These are phyloP conservation scores for Podila horticola DNA, from an alignment of 192 early-diverging fungal species.

Conservation along the genomic window DNA sequence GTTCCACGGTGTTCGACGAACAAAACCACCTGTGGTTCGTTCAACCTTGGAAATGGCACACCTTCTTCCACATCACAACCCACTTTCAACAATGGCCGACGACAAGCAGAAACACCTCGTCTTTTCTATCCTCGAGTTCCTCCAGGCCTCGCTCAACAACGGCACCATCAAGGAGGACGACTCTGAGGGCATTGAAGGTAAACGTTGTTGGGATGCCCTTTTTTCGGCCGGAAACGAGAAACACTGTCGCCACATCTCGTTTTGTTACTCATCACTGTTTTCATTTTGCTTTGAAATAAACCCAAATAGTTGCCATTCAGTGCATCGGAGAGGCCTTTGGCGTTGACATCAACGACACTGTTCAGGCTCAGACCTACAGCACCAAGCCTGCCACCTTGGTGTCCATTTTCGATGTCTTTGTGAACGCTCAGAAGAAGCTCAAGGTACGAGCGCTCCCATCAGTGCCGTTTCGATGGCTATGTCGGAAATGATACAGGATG, in stretches of 20 bases:
- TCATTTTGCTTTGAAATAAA: neutral
- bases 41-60: neutral
- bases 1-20: no score
- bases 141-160: constrained; percentile 72
- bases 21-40: no score
- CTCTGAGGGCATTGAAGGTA: constrained; percentile 84
- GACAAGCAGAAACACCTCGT: constrained; percentile 78
- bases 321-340: constrained; percentile 96
- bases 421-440: constrained; percentile 83
- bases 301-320: constrained; percentile 82
- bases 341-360: constrained; percentile 78
- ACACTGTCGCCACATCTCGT: no score
- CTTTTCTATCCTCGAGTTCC: constrained; percentile 86
- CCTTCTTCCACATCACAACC: constrained; percentile 5
- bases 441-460: constrained; percentile 25
- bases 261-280: no score
- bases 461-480: no score
- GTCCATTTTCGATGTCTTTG: constrained; percentile 91
- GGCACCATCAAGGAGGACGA: constrained; percentile 81
- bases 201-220: neutral
- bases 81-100: constrained; percentile 55
- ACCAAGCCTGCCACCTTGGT: constrained; percentile 89
- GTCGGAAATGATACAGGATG: no score
- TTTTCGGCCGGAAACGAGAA: neutral
- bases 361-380: constrained; percentile 71